Evolutionary conservation across 441 rosid species (phyloP).

Genomic region (Populus hybrid): DNA sequence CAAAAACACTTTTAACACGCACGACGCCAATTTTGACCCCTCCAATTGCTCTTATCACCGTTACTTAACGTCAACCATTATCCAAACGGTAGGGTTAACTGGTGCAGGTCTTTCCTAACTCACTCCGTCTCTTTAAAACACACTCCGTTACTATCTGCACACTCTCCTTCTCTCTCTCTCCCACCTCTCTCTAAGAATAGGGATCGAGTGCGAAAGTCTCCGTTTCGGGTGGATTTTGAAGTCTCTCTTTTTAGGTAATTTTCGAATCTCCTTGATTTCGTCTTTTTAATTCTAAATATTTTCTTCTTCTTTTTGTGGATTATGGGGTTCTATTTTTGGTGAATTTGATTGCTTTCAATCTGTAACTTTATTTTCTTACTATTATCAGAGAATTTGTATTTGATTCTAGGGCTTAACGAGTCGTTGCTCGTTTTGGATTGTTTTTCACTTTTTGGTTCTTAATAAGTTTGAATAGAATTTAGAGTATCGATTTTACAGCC

Average conservation of each 20-base stretch:
- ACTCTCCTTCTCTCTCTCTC: constrained; percentile 10
- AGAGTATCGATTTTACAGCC: neutral
- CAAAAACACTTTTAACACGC: neutral
- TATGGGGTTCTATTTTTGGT: constrained; percentile 18
- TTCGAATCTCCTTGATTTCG: constrained; percentile 16
- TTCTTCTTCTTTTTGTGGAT: constrained; percentile 12
- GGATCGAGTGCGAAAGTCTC: constrained; percentile 31
- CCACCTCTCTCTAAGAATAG: constrained; percentile 23
- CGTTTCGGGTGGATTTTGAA: constrained; percentile 36
- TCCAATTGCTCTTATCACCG: constrained; percentile 14
- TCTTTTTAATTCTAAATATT: constrained; percentile 2
- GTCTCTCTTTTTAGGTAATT: constrained; percentile 38
- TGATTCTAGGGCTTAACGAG: constrained; percentile 32
- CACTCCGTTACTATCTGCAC: constrained; percentile 19
- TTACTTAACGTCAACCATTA: constrained; percentile 32
- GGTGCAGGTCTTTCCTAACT: constrained; percentile 8
- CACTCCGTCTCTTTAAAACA: constrained; percentile 38
- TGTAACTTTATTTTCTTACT: constrained; percentile 17
- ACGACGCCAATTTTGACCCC: constrained; percentile 42
- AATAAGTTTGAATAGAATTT: neutral
- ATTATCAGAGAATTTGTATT: constrained; percentile 7
- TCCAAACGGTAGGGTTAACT: constrained; percentile 26
- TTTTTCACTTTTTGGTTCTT: constrained; percentile 20
- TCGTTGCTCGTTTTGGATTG: constrained; percentile 9
- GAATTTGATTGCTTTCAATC: constrained; percentile 36